These are phyloP conservation scores for Exophiala spinifera DNA, from an alignment of 2,329 filamentous ascomycete genomes.

Conservation along the genomic window DNA sequence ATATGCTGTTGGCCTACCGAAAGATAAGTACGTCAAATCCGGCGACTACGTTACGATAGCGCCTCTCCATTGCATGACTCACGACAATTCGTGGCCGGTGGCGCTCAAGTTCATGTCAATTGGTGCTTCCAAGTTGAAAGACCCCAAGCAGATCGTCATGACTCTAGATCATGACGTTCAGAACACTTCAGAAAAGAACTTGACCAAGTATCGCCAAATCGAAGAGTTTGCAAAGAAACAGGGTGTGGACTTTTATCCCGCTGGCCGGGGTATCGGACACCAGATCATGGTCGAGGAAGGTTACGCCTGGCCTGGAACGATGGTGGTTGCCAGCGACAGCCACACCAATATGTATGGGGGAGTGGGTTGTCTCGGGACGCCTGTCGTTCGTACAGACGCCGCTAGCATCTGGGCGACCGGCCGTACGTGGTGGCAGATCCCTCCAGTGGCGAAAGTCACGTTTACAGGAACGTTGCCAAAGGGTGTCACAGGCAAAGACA, in stretches of 20 bases:
- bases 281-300: constrained; percentile 89
- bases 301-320: constrained; percentile 78
- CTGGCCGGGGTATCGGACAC: constrained; percentile 80
- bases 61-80: constrained; percentile 76
- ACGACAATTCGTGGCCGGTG: constrained; percentile 79
- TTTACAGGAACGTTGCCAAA: constrained; percentile 70
- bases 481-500: constrained; percentile 89
- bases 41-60: constrained; percentile 81
- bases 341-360: constrained; percentile 82
- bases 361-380: constrained; percentile 71
- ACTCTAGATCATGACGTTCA: constrained; percentile 87
- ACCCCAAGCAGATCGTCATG: constrained; percentile 73
- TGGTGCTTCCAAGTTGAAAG: constrained; percentile 69
- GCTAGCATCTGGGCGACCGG: constrained; percentile 81
- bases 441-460: constrained; percentile 76
- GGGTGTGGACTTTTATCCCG: constrained; percentile 72
- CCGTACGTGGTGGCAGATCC: constrained; percentile 83
- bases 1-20: constrained; percentile 70
- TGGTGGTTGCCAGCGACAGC: constrained; percentile 68
- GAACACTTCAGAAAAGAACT: constrained; percentile 72
- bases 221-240: constrained; percentile 77
- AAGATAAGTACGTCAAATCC: constrained; percentile 69
- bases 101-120: constrained; percentile 79
- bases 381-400: constrained; percentile 83
- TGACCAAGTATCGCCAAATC: constrained; percentile 79